A percentile compares a stretch with the other conserved stretches of the same genome.
These are phyloP conservation scores for carrot (Daucus carota) DNA, from an alignment of 129 eudicot genomes.

Conservation along the genomic window DH1_v3.0 NC_030386.2:35127501-35128000, in stretches of 20 bases:
- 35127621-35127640: neutral
- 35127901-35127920: neutral
- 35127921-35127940: neutral
- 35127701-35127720: neutral
- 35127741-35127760: neutral
- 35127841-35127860: neutral
- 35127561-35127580: neutral
- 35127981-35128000: neutral
- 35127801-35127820: neutral
- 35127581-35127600: neutral
- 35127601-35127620: neutral
- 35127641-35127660: no score
- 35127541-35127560: neutral
- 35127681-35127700: neutral
- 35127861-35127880: neutral
- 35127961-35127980: slow-evolving; percentile 2
- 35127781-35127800: neutral
- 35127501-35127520: neutral
- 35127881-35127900: neutral
- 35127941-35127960: slow-evolving; percentile 5
- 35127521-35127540: neutral
- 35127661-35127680: neutral
- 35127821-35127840: neutral
- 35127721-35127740: neutral
- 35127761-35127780: neutral